phyloP scores from a whole-genome alignment of 768 basidiomycete species.

The Russula lepida region DNA sequence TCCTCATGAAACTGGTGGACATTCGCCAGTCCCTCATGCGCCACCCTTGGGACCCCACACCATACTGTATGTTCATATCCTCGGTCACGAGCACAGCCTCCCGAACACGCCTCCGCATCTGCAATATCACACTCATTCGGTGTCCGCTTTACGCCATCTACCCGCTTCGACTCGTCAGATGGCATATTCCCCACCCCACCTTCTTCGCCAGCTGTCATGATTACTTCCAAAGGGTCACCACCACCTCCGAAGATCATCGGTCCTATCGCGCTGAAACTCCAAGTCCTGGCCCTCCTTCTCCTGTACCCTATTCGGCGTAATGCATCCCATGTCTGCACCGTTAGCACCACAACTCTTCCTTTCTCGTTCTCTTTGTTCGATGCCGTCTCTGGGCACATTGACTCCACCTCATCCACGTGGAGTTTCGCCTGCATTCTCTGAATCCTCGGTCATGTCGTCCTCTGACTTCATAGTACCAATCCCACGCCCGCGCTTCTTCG shows the following conservation, averaged over 20 bases:
- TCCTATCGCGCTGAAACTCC: background rate
- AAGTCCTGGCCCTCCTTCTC: background rate
- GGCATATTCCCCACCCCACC: background rate
- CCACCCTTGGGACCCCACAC: background rate
- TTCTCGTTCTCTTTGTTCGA: background rate
- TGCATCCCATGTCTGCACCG: background rate
- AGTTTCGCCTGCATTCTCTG: conserved; percentile 8
- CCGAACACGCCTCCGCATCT: background rate
- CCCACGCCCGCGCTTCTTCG: conserved; percentile 14
- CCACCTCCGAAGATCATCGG: conserved; percentile 1
- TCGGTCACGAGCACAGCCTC: background rate
- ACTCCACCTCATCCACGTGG: background rate
- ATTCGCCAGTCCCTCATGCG: background rate
- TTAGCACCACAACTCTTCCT: background rate
- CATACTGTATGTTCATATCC: background rate
- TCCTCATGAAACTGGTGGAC: background rate
- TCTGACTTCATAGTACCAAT: conserved; percentile 18
- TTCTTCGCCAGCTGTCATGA: background rate
- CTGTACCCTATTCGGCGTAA: background rate
- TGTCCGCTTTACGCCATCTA: conserved; percentile 18
- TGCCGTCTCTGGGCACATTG: conserved; percentile 3
- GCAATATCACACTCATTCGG: background rate
- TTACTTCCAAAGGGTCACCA: too few species aligned
- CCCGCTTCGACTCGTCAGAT: conserved; percentile 4
- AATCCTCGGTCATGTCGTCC: conserved; percentile 14